phyloP scores from a whole-genome alignment of 306 rosid genomes.

The Vigna nakashimae region DNA sequence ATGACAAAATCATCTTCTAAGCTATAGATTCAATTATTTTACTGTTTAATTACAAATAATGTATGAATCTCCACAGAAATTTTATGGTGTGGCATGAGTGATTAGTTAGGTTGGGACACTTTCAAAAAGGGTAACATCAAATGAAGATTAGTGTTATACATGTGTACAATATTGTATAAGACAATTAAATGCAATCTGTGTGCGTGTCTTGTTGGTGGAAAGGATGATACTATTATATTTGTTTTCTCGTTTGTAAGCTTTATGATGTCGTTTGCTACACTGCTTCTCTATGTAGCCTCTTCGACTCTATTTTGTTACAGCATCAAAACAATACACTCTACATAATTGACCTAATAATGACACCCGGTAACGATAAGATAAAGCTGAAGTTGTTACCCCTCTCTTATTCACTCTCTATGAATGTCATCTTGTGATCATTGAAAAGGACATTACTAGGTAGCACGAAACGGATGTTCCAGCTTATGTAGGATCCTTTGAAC shows the following conservation, averaged over 20 bases:
- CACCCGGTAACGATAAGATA: not conserved
- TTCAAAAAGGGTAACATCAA: not conserved
- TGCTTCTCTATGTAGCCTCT: not conserved
- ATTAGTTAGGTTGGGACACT: not conserved
- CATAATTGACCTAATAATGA: not conserved
- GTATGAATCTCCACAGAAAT: not conserved
- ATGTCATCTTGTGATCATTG: constrained; percentile 16
- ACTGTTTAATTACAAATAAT: not conserved
- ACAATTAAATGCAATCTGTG: not conserved
- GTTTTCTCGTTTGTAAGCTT: not conserved
- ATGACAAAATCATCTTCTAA: not conserved
- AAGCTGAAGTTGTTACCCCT: not conserved
- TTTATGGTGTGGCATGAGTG: not conserved
- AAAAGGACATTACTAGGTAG: constrained; percentile 34
- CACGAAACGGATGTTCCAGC: constrained; percentile 19
- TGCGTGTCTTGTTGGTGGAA: not conserved
- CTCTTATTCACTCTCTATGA: not conserved
- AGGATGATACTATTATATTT: not conserved
- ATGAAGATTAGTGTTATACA: not conserved
- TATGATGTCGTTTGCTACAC: not conserved
- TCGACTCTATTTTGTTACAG: not conserved
- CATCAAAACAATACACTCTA: not conserved
- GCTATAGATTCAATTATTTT: not conserved
- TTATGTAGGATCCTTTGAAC: constrained; percentile 2
- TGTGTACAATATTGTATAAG: not conserved